A percentile compares a stretch with the other conserved stretches of the same genome.
Evolutionary conservation across 139 green algal genomes (phyloP).

Genomic region (Chlamydomonas schloesseri): DNA sequence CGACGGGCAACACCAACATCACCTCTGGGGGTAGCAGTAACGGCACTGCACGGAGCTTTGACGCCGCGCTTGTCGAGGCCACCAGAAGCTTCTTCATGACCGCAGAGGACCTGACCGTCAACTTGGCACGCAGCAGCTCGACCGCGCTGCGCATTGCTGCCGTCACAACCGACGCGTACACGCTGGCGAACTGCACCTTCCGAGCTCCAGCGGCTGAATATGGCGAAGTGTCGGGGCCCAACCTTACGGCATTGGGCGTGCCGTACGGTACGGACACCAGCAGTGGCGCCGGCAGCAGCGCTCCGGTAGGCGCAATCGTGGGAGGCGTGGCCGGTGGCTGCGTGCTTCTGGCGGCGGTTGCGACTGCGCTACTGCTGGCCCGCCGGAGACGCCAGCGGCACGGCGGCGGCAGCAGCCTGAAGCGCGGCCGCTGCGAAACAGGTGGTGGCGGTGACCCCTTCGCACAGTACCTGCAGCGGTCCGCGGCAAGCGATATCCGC

Average conservation of each 20-base stretch:
- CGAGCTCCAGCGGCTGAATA: not conserved
- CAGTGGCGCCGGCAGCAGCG: not conserved
- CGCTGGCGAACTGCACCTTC: not conserved
- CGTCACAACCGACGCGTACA: not conserved
- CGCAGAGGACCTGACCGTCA: too few species aligned
- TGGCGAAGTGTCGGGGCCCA: not conserved
- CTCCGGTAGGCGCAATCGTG: not conserved
- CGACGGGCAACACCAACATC: too few species aligned
- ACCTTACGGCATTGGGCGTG: not conserved
- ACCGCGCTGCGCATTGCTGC: too few species aligned
- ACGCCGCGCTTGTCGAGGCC: not conserved
- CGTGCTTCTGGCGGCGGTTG: not conserved
- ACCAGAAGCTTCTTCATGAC: not conserved
- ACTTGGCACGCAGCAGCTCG: too few species aligned
- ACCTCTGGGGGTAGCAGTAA: too few species aligned
- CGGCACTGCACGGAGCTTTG: not conserved
- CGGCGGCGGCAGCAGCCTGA: not conserved
- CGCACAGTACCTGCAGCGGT: slow-evolving; percentile 4
- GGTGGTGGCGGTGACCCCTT: not conserved
- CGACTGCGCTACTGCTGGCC: not conserved
- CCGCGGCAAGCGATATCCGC: not conserved
- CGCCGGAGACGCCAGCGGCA: not conserved
- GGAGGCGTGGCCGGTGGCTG: slow-evolving; percentile 2
- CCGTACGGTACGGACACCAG: not conserved
- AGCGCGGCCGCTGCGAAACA: not conserved